A percentile compares a stretch with the other conserved stretches of the same genome.
These are phyloP conservation scores for Mucor indicus DNA, from an alignment of 371 early-diverging fungal genomes.

Conservation along the genomic window DNA sequence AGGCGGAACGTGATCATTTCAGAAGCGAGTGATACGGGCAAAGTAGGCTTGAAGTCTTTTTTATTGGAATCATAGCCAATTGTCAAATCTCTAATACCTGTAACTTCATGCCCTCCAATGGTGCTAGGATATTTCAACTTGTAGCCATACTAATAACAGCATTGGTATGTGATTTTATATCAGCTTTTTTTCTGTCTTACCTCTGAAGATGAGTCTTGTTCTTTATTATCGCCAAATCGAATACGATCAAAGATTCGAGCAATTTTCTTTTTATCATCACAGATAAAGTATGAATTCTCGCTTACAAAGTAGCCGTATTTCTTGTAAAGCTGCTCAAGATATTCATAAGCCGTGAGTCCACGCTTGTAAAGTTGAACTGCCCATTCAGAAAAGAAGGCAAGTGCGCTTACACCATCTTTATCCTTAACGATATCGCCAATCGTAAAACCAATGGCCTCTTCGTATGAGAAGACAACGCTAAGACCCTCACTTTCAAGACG, in stretches of 20 bases:
- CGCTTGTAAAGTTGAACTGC: slow-evolving; percentile 66
- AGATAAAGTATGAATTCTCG: slow-evolving; percentile 87
- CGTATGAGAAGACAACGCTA: slow-evolving; percentile 80
- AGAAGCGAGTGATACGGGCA: slow-evolving; percentile 78
- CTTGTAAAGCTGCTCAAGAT: slow-evolving; percentile 71
- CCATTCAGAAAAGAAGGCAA: slow-evolving; percentile 82
- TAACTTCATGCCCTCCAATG: slow-evolving; percentile 69
- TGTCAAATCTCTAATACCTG: slow-evolving; percentile 84
- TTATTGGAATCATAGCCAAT: slow-evolving; percentile 80
- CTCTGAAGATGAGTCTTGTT: slow-evolving; percentile 2
- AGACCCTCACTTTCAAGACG: slow-evolving; percentile 60
- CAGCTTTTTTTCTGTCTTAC: background rate
- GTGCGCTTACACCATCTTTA: slow-evolving; percentile 85
- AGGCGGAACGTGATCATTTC: slow-evolving; percentile 93
- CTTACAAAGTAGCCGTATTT: slow-evolving; percentile 88
- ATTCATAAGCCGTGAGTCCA: slow-evolving; percentile 58
- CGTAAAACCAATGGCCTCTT: slow-evolving; percentile 94
- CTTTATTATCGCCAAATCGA: slow-evolving; percentile 61
- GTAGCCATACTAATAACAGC: slow-evolving; percentile 21
- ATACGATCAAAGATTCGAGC: slow-evolving; percentile 74
- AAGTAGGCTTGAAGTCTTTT: slow-evolving; percentile 59
- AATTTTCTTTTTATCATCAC: slow-evolving; percentile 73
- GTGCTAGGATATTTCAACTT: slow-evolving; percentile 67
- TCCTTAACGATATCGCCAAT: slow-evolving; percentile 74
- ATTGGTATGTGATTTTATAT: background rate